Evolutionary conservation across 2,329 filamentous ascomycete species (phyloP), one percentile per base, ranked within the genome.

Genomic region (Verticillium alfalfae): DNA sequence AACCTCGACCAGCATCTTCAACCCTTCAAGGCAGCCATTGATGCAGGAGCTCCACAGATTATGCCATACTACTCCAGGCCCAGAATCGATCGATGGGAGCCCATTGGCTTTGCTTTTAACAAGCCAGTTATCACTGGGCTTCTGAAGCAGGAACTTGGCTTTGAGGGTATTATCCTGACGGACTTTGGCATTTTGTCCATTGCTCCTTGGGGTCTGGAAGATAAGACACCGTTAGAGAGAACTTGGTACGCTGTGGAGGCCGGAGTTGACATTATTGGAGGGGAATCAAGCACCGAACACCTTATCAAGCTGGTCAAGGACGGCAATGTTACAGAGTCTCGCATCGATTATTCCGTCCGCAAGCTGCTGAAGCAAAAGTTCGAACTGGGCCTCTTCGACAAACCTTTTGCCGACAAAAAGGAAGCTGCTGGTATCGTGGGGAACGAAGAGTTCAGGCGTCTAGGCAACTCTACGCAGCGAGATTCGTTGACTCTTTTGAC

Each of bases 171-270:
- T 13, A 73, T 84, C 0, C 72, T 78, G 3, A 81, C 78, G 0
- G 81, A 84, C 63, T 84, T 81, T 81, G 80, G 80, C 1, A 72
- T 84, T 3, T 72, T 84, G 22, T 83, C 81, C 0, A 77, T 81
- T 56, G 66, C 68, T 1, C 78, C 78, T 3, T 84, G 81, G 80
- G 81, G 81, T 1, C 73, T 78, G 1, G 80, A 84, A 64, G 68
- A 77, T 57, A 68, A 80, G 3, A 76, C 67, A 34, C 76, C 73
- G 61, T 66, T 77, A 2, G 72, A 82, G 63, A 71, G 79, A 7
- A 74, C 69, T 3, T 72, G 68, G 15, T 78, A 70, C 65, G 74
- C 83, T 6, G 64, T 84, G 1, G 75, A 82, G 8, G 81, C 81
- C 0, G 81, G 81, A 0, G 78, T 77, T 39, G 41, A 49, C 12